These are phyloP conservation scores for Ganoderma meredithae DNA, from an alignment of 1,284 basidiomycete genomes.

Conservation along the genomic window DNA sequence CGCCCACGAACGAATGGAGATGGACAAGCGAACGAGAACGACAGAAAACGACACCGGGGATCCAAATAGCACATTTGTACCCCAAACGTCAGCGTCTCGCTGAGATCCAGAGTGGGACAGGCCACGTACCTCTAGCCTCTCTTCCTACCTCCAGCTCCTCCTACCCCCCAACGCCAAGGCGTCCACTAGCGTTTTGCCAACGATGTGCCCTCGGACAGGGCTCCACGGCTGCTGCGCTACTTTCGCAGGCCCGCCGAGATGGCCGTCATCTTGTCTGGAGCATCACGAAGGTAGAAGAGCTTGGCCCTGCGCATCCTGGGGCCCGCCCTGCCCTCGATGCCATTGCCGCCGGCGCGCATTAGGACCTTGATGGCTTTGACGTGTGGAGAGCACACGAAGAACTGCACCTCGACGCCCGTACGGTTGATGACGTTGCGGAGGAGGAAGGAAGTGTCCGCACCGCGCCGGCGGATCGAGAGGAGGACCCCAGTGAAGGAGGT, in stretches of 20 bases:
- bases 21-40: slow-evolving; percentile 15
- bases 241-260: slow-evolving; percentile 63
- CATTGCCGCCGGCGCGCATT: slow-evolving; percentile 54
- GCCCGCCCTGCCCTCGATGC: slow-evolving; percentile 50
- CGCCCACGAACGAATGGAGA: slow-evolving; percentile 18
- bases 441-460: slow-evolving; percentile 83
- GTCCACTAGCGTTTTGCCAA: background rate
- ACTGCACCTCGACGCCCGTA: slow-evolving; percentile 91
- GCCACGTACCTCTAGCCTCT: slow-evolving; percentile 18
- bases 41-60: slow-evolving; percentile 14
- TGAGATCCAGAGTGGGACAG: slow-evolving; percentile 13
- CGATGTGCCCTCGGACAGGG: background rate
- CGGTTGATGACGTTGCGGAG: slow-evolving; percentile 89
- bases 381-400: slow-evolving; percentile 84
- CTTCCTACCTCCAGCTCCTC: background rate
- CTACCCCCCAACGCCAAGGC: background rate
- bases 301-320: slow-evolving; percentile 75
- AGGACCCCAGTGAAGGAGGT: slow-evolving; percentile 88
- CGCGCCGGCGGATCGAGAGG: slow-evolving; percentile 80
- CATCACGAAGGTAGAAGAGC: slow-evolving; percentile 79
- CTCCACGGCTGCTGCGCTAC: slow-evolving; percentile 14
- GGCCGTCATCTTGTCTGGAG: slow-evolving; percentile 82
- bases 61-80: slow-evolving; percentile 17
- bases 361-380: slow-evolving; percentile 86
- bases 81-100: slow-evolving; percentile 31